These are phyloP conservation scores for Dalechampia spathulata DNA, from an alignment of 441 rosid species.

Conservation along the genomic window DNA sequence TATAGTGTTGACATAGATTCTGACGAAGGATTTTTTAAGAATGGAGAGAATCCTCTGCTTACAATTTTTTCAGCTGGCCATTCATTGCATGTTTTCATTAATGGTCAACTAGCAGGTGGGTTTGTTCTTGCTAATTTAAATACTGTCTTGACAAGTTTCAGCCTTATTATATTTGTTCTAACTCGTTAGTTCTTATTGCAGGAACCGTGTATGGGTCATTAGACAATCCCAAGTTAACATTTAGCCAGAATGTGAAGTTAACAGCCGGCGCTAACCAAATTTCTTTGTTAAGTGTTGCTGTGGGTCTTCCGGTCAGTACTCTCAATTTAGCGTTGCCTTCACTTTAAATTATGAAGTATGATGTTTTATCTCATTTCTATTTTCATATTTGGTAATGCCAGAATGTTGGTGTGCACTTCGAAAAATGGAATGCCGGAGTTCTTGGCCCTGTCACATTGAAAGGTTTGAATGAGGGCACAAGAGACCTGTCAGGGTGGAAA, in stretches of 20 bases:
- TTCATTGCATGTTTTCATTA: constrained; percentile 87
- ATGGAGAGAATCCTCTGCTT: constrained; percentile 74
- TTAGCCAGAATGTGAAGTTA: constrained; percentile 49
- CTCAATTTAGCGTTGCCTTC: background rate
- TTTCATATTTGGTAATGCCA: constrained; percentile 20
- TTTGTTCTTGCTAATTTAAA: background rate
- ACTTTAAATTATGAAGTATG: background rate
- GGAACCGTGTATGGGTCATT: constrained; percentile 80
- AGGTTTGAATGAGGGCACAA: constrained; percentile 69
- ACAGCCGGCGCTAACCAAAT: constrained; percentile 72
- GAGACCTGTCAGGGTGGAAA: constrained; percentile 72
- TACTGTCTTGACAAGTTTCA: background rate
- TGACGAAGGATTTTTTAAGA: constrained; percentile 67
- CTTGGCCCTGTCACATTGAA: constrained; percentile 82
- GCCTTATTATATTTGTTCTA: constrained; percentile 2
- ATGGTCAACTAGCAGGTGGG: constrained; percentile 76
- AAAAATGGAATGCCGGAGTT: constrained; percentile 91
- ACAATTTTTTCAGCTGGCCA: constrained; percentile 87
- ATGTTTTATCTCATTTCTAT: constrained; percentile 1
- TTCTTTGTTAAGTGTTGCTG: constrained; percentile 71
- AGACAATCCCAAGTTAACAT: constrained; percentile 69
- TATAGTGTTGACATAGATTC: constrained; percentile 43
- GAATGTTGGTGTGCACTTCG: constrained; percentile 96
- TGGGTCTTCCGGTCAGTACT: constrained; percentile 82
- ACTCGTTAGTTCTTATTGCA: constrained; percentile 18